phyloP scores from a whole-genome alignment of 768 basidiomycete species.

The Mycena galopus region DNA sequence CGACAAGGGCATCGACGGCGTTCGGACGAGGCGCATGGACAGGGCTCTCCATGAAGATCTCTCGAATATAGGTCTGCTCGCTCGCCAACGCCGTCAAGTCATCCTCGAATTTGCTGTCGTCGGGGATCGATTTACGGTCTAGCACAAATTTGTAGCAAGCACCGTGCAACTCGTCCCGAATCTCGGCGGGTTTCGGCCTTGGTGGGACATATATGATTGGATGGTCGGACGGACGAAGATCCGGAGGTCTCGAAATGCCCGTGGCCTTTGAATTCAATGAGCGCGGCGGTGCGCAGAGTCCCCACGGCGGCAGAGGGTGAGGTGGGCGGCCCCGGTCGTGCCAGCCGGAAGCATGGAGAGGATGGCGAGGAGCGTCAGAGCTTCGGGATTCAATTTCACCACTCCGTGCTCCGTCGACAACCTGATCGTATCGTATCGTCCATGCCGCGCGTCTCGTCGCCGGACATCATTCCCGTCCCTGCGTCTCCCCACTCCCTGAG shows the following conservation, averaged over 20 bases:
- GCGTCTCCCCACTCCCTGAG: neutral
- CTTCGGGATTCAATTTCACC: conserved; percentile 37
- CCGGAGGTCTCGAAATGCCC: conserved; percentile 3
- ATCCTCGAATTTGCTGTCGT: conserved; percentile 4
- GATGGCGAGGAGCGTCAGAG: conserved; percentile 38
- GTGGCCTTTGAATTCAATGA: conserved; percentile 17
- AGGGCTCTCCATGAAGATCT: conserved; percentile 30
- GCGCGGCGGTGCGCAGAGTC: conserved; percentile 17
- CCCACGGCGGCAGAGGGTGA: conserved; percentile 5
- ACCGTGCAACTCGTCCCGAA: conserved; percentile 19
- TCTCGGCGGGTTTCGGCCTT: conserved; percentile 14
- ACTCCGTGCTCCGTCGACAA: conserved; percentile 21
- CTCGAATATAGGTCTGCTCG: neutral
- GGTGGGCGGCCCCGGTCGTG: conserved; percentile 27
- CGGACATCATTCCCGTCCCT: conserved; percentile 17
- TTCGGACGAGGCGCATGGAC: neutral
- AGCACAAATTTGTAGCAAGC: conserved; percentile 34
- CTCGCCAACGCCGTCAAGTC: neutral
- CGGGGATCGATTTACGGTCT: conserved; percentile 13
- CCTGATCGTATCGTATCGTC: conserved; percentile 18
- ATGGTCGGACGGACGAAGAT: conserved; percentile 39
- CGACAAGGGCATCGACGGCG: conserved; percentile 34
- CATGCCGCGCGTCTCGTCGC: conserved; percentile 4
- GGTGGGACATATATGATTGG: conserved; percentile 35
- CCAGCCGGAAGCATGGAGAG: conserved; percentile 45